phyloP scores from a whole-genome alignment of 805 yeast genomes.

The Blastobotrys robertii region DNA sequence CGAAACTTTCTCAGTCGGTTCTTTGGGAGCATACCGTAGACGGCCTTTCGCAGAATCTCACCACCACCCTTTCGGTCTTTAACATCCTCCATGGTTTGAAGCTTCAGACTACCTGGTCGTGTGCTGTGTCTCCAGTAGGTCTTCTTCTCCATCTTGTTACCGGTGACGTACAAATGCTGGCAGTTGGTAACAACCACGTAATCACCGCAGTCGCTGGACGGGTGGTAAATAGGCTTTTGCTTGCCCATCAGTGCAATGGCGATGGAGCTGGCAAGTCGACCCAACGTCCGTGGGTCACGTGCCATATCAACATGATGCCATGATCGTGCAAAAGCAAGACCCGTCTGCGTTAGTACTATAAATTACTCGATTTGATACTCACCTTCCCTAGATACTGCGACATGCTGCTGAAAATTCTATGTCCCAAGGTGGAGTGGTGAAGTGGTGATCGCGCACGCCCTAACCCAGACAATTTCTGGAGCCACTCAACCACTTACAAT shows the following conservation, averaged over 20 bases:
- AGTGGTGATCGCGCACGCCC: background rate
- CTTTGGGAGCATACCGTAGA: constrained; percentile 92
- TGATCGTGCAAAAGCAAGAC: constrained; percentile 66
- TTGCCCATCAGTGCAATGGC: constrained; percentile 91
- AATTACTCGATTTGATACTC: constrained; percentile 5
- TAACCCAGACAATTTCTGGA: background rate
- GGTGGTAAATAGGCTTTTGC: constrained; percentile 84
- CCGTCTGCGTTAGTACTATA: constrained; percentile 33
- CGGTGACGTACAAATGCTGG: constrained; percentile 69
- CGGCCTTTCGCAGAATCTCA: constrained; percentile 81
- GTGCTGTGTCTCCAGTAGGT: constrained; percentile 83
- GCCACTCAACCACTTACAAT: background rate
- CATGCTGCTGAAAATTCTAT: constrained; percentile 15
- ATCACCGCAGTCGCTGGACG: constrained; percentile 79
- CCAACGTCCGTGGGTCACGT: constrained; percentile 73
- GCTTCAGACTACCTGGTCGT: constrained; percentile 81
- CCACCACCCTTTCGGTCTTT: constrained; percentile 73
- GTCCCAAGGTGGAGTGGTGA: background rate
- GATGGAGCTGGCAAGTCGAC: constrained; percentile 83
- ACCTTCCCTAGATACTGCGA: constrained; percentile 34
- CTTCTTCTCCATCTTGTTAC: constrained; percentile 72
- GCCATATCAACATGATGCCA: constrained; percentile 97
- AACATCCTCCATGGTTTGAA: constrained; percentile 70
- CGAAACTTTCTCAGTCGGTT: constrained; percentile 72
- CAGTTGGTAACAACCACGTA: constrained; percentile 96